phyloP scores from a whole-genome alignment of 768 basidiomycete species.

The Termitomyces sp. region DNA sequence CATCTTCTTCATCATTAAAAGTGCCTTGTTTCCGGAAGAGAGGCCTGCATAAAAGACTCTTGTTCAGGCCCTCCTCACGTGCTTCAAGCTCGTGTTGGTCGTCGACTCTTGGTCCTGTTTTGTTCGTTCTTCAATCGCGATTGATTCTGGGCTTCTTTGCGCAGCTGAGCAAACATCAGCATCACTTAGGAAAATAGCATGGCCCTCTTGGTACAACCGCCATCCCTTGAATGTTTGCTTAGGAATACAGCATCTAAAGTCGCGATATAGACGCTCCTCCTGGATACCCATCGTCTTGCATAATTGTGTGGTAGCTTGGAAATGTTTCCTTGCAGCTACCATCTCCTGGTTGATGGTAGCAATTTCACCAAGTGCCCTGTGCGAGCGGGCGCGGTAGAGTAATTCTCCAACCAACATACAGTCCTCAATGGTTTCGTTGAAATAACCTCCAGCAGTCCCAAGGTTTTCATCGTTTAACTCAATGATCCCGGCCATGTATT shows the following conservation, averaged over 20 bases:
- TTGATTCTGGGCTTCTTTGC: slow-evolving; percentile 60
- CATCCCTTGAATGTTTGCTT: slow-evolving; percentile 4
- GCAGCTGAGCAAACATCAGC: slow-evolving; percentile 28
- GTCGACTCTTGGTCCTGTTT: slow-evolving; percentile 59
- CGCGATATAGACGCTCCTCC: background rate
- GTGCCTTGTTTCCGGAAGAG: slow-evolving; percentile 64
- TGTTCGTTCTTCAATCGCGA: slow-evolving; percentile 64
- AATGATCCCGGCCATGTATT: slow-evolving; percentile 2
- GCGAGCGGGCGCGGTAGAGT: background rate
- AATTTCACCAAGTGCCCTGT: background rate
- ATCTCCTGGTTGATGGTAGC: background rate
- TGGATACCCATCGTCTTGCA: background rate
- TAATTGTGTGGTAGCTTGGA: background rate
- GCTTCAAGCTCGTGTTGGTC: slow-evolving; percentile 72
- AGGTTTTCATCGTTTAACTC: background rate
- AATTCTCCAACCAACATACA: background rate
- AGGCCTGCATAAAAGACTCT: slow-evolving; percentile 68
- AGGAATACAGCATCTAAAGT: background rate
- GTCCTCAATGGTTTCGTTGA: background rate
- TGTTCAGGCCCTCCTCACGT: slow-evolving; percentile 73
- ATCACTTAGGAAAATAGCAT: background rate
- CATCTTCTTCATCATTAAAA: slow-evolving; percentile 93
- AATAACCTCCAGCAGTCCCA: background rate
- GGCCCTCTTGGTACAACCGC: background rate
- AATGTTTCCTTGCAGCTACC: background rate